These are phyloP conservation scores for Tirmania nivea DNA, from an alignment of 495 filamentous ascomycete species.

Conservation along the genomic window DNA sequence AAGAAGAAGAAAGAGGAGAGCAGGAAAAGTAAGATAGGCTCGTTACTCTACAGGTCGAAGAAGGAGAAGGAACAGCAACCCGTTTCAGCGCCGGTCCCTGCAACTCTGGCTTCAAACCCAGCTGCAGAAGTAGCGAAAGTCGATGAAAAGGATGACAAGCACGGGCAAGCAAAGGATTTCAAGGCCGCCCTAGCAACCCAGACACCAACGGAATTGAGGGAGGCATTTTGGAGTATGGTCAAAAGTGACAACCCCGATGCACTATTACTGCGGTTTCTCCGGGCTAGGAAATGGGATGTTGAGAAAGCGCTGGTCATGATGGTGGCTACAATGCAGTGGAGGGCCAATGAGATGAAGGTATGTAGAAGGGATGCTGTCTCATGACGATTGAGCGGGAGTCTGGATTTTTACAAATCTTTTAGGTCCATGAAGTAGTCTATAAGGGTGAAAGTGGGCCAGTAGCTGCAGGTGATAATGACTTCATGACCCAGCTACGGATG, in stretches of 20 bases:
- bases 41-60: conserved; percentile 35
- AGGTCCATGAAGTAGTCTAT: conserved; percentile 50
- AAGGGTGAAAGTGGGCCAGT: conserved; percentile 51
- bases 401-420: not conserved
- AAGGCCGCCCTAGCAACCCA: conserved; percentile 53
- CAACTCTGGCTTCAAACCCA: conserved; percentile 19
- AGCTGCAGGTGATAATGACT: conserved; percentile 49
- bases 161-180: conserved; percentile 73
- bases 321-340: conserved; percentile 85
- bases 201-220: conserved; percentile 54
- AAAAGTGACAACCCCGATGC: conserved; percentile 89
- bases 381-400: not conserved
- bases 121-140: conserved; percentile 19
- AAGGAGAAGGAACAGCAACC: conserved; percentile 31
- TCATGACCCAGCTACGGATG: conserved; percentile 61
- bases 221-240: conserved; percentile 82
- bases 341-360: conserved; percentile 56
- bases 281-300: conserved; percentile 90
- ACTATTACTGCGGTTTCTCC: conserved; percentile 67
- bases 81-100: conserved; percentile 12
- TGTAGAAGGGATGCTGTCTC: conserved; percentile 22
- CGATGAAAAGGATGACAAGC: conserved; percentile 64
- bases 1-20: conserved; percentile 31
- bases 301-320: conserved; percentile 87
- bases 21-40: conserved; percentile 31